These are phyloP conservation scores for Cytospora piceicola DNA, from an alignment of 2,329 filamentous ascomycete species.

Conservation along the genomic window DNA sequence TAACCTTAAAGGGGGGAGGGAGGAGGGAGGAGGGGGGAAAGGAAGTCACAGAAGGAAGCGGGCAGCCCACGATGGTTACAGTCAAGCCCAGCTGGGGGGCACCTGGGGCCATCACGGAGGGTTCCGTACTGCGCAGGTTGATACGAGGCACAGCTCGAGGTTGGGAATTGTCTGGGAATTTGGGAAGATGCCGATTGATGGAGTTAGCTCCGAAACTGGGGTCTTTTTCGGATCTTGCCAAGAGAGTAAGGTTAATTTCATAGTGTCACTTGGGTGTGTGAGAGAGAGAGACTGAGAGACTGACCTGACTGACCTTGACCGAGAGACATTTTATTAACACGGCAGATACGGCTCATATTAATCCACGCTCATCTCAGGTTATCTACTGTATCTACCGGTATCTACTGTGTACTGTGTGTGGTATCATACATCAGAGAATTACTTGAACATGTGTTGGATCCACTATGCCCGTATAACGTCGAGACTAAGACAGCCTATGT, in stretches of 20 bases:
- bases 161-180: background rate
- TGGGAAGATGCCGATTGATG: too few relatives aligned
- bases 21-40: background rate
- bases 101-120: background rate
- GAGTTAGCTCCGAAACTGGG: background rate
- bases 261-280: background rate
- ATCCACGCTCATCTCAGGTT: too few relatives aligned
- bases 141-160: background rate
- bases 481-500: too few relatives aligned
- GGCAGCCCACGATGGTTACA: background rate
- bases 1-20: background rate
- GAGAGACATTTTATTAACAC: too few relatives aligned
- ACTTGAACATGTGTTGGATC: too few relatives aligned
- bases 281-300: background rate
- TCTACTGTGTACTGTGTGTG: too few relatives aligned
- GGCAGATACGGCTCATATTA: too few relatives aligned
- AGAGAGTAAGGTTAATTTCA: constrained; percentile 2
- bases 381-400: too few relatives aligned
- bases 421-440: too few relatives aligned
- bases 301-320: too few relatives aligned
- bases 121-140: background rate
- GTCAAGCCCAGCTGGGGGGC: too few relatives aligned
- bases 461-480: too few relatives aligned
- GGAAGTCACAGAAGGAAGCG: background rate
- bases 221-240: background rate